A percentile compares a stretch with the other conserved stretches of the same genome.
Evolutionary conservation across 2,329 filamentous ascomycete genomes (phyloP).

Genomic region (Teratosphaeria zuluensis): DNA sequence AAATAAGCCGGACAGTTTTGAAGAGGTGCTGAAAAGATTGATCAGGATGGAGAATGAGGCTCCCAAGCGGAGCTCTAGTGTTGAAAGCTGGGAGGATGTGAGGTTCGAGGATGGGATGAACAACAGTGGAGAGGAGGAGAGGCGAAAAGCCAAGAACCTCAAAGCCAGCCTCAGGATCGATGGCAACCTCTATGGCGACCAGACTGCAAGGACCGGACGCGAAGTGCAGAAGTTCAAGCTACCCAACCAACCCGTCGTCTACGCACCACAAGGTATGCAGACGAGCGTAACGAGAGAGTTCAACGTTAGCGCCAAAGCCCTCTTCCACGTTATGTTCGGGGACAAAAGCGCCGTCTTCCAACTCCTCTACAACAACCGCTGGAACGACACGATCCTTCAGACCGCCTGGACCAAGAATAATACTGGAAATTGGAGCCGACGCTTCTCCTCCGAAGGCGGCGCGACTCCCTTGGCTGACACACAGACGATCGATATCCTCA

Average conservation of each 20-base stretch:
- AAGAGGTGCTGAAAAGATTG: constrained; percentile 61
- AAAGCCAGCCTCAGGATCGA: constrained; percentile 53
- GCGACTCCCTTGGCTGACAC: constrained; percentile 55
- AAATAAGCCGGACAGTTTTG: constrained; percentile 57
- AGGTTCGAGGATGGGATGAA: constrained; percentile 31
- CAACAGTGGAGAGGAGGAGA: not conserved
- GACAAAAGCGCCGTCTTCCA: constrained; percentile 94
- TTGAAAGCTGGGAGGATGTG: constrained; percentile 82
- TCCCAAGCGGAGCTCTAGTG: constrained; percentile 56
- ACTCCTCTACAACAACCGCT: constrained; percentile 74
- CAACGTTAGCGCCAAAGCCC: constrained; percentile 82
- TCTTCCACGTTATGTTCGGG: constrained; percentile 93
- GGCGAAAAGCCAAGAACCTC: constrained; percentile 38
- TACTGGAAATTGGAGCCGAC: constrained; percentile 37
- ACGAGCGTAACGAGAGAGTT: constrained; percentile 67
- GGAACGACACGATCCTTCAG: constrained; percentile 69
- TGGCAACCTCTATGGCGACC: constrained; percentile 45
- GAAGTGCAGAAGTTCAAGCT: constrained; percentile 66
- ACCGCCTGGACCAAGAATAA: constrained; percentile 68
- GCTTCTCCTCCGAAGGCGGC: constrained; percentile 47
- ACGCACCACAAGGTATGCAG: constrained; percentile 73
- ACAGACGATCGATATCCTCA: constrained; percentile 67
- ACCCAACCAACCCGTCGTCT: constrained; percentile 69
- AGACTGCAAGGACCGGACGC: constrained; percentile 28
- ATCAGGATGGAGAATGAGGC: constrained; percentile 61